Evolutionary conservation across 495 filamentous ascomycete genomes (phyloP).

Genomic region (Aspergillus funiculosus): DNA sequence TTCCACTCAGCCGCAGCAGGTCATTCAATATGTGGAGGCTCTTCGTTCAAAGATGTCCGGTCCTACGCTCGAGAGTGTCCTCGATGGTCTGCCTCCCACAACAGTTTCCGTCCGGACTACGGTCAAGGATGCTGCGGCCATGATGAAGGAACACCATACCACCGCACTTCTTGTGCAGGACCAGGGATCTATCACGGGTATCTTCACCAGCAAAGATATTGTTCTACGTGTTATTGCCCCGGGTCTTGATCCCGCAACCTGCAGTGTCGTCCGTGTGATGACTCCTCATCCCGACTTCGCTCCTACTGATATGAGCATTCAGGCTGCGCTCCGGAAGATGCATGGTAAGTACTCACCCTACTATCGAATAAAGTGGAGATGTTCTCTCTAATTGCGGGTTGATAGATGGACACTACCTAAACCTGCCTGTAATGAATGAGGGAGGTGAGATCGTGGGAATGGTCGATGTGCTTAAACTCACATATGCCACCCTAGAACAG

Average conservation of each 20-base stretch:
- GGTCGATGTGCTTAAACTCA: slow-evolving; percentile 97
- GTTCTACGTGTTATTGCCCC: slow-evolving; percentile 97
- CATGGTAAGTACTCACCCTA: slow-evolving; percentile 60
- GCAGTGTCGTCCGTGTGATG: slow-evolving; percentile 98
- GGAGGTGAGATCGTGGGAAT: slow-evolving; percentile 96
- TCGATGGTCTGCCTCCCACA: slow-evolving; percentile 84
- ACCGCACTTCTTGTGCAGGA: slow-evolving; percentile 96
- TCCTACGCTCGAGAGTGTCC: slow-evolving; percentile 88
- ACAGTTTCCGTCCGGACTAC: slow-evolving; percentile 94
- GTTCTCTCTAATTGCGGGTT: slow-evolving; percentile 14
- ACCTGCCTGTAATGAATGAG: slow-evolving; percentile 97
- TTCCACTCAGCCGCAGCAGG: slow-evolving; percentile 93
- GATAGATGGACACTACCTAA: slow-evolving; percentile 93
- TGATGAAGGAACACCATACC: slow-evolving; percentile 99
- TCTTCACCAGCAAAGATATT: slow-evolving; percentile 99
- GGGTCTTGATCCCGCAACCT: slow-evolving; percentile 87
- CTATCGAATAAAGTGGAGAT: not conserved
- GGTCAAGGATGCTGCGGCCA: slow-evolving; percentile 84
- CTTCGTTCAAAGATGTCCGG: slow-evolving; percentile 95
- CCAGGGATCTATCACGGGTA: slow-evolving; percentile 94
- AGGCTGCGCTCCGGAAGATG: slow-evolving; percentile 97
- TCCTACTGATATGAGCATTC: slow-evolving; percentile 97
- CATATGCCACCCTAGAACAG: slow-evolving; percentile 96
- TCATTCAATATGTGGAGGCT: slow-evolving; percentile 98
- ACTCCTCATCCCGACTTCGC: slow-evolving; percentile 98